phyloP scores from a whole-genome alignment of 805 yeast species.

The Jamesozyma rosinii region DNA sequence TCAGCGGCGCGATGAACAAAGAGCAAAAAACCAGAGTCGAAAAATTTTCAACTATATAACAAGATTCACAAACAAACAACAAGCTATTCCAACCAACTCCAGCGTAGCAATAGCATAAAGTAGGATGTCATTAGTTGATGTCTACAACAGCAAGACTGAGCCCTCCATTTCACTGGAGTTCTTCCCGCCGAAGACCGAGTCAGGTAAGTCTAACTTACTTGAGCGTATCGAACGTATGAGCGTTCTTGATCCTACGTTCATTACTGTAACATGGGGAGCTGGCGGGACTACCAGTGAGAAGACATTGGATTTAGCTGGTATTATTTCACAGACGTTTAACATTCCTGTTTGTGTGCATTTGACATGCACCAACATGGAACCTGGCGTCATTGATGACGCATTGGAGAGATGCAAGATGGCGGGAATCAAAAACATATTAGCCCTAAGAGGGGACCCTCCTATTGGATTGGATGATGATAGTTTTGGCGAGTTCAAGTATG shows the following conservation, averaged over 20 bases:
- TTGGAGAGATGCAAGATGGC: constrained; percentile 55
- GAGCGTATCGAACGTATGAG: constrained; percentile 86
- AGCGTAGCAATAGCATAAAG: background rate
- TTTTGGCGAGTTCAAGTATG: constrained; percentile 47
- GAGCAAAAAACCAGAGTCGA: background rate
- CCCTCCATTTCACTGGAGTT: constrained; percentile 82
- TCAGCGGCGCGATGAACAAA: background rate
- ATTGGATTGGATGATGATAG: constrained; percentile 40
- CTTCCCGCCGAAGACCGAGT: constrained; percentile 93
- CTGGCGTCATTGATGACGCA: constrained; percentile 68
- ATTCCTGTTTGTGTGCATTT: constrained; percentile 90
- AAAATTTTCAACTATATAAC: background rate
- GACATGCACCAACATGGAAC: constrained; percentile 91
- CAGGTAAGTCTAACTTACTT: constrained; percentile 73
- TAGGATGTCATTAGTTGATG: constrained; percentile 35
- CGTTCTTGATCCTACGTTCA: constrained; percentile 76
- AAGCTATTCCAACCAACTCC: background rate
- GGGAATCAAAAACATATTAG: constrained; percentile 85
- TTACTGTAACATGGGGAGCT: constrained; percentile 97
- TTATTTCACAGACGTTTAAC: constrained; percentile 65
- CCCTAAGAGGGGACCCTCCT: constrained; percentile 94
- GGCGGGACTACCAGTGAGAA: constrained; percentile 90
- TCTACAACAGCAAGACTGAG: constrained; percentile 41
- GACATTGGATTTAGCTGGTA: constrained; percentile 71
- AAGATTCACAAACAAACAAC: background rate